phyloP scores from a whole-genome alignment of 1,139 yeast species.

The Geotrichum macrosporum region DNA sequence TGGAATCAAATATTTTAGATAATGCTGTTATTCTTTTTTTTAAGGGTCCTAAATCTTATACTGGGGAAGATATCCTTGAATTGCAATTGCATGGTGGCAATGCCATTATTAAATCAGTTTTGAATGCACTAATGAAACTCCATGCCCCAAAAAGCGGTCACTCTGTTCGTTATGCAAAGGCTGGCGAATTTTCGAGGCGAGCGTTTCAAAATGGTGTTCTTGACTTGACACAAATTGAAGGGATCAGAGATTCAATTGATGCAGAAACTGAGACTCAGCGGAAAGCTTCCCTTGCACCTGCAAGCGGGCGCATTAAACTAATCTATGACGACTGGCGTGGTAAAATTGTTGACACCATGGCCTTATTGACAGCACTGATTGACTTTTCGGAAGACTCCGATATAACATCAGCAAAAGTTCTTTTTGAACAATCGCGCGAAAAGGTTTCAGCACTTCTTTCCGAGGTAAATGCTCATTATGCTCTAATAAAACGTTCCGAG shows the following conservation, averaged over 20 bases:
- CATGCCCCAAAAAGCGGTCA: conserved; percentile 28
- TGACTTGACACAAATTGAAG: conserved; percentile 82
- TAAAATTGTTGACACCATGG: conserved; percentile 59
- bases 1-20: conserved; percentile 53
- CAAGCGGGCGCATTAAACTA: conserved; percentile 60
- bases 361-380: conserved; percentile 77
- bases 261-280: conserved; percentile 94
- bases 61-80: conserved; percentile 89
- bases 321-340: conserved; percentile 65
- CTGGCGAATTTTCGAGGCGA: conserved; percentile 85
- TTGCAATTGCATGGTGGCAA: conserved; percentile 90
- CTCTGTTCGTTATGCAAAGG: conserved; percentile 73
- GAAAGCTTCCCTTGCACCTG: conserved; percentile 63
- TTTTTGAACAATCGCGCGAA: conserved; percentile 47
- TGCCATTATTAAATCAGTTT: conserved; percentile 70
- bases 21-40: conserved; percentile 71
- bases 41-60: conserved; percentile 73
- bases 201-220: conserved; percentile 70
- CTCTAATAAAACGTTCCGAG: conserved; percentile 55
- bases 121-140: conserved; percentile 43
- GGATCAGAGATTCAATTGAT: conserved; percentile 80
- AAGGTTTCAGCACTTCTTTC: conserved; percentile 43
- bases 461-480: conserved; percentile 45
- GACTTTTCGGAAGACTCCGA: conserved; percentile 93
- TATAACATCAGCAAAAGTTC: conserved; percentile 51